Evolutionary conservation across 2,329 filamentous ascomycete species (phyloP), one percentile per base, ranked within the genome.

Genomic region (Diplodia mutila): DNA sequence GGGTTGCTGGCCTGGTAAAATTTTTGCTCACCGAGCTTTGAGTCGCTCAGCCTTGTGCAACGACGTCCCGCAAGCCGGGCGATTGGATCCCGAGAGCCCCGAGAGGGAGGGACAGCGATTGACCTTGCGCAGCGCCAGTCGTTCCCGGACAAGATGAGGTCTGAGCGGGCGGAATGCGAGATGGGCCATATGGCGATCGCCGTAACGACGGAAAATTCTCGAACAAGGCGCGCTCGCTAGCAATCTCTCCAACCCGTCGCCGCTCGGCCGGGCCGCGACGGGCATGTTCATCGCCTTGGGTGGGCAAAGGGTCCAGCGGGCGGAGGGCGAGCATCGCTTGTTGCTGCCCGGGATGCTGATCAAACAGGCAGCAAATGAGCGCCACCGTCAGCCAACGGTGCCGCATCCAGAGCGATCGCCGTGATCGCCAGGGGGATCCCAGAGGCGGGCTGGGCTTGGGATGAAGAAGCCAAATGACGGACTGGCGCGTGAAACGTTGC

Each of bases 401-500:
- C 59, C 42, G 59, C 59, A 63, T 51, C 59, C 25, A 63, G 59
- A 11, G 48, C 48, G 61, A 65, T 65, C 61, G 61, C 48, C 61
- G 49, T 54, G 61, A 65, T 65, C 61, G 61, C 61, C 61, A 65
- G 61, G 61, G 49, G 59, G 46, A 51, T 63, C 59, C 59, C 59
- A 63, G 59, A 49, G 59, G 27, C 27, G 46, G 42, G 32, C 46
- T 49, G 57, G 57, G 39, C 57, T 37, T 49, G 59, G 42, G 59
- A 63, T 63, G 59, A 63, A 63, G 59, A 63, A 63, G 59, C 59
- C 59, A 63, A 63, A 63, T 63, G 46, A 51, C 59, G 59, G 59
- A 32, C 29, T 16, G 34, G 57, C 57, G 59, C 54, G 54, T 63
- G 59, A 63, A 63, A 63, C 59, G 42, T 63, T 63, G 59, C 59